Evolutionary conservation across 2,329 filamentous ascomycete species (phyloP).

Genomic region (Diplodia intermedia): DNA sequence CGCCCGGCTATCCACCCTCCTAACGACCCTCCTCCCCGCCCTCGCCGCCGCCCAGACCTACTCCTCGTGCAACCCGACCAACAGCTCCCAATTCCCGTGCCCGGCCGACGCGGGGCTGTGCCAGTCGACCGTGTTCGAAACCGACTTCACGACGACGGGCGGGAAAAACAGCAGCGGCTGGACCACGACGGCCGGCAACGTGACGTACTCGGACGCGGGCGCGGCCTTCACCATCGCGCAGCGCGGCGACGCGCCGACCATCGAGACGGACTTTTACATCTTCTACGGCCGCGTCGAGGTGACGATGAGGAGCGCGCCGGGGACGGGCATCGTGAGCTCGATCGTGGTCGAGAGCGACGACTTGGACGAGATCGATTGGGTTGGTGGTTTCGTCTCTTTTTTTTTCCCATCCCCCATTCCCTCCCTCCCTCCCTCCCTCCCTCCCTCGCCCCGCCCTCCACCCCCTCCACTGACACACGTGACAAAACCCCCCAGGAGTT

Average conservation of each 20-base stretch:
- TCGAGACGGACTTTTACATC: conserved; percentile 37
- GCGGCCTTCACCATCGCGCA: conserved; percentile 73
- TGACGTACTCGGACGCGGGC: conserved; percentile 66
- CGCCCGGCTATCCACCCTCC: background rate
- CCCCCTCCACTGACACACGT: too few species aligned
- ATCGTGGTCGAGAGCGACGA: conserved; percentile 35
- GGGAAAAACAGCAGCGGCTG: conserved; percentile 55
- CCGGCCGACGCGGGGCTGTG: conserved; percentile 44
- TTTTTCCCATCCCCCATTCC: background rate
- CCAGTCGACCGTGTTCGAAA: conserved; percentile 55
- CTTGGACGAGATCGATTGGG: conserved; percentile 36
- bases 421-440: background rate
- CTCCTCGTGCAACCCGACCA: conserved; percentile 51
- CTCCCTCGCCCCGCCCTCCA: too few species aligned
- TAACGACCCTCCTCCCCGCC: conserved; percentile 36
- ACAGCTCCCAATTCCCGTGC: conserved; percentile 50
- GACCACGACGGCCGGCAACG: conserved; percentile 67
- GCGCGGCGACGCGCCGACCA: conserved; percentile 69
- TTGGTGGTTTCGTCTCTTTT: background rate
- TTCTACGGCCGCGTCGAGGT: conserved; percentile 37
- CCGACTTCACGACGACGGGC: conserved; percentile 59
- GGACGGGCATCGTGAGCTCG: conserved; percentile 34
- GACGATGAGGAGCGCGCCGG: conserved; percentile 34
- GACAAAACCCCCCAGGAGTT: conserved; percentile 46
- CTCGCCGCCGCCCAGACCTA: conserved; percentile 51